Conservation (phyloP, 2,329 filamentous ascomycete species). For the Berkeleyomyces basicola region DNA sequence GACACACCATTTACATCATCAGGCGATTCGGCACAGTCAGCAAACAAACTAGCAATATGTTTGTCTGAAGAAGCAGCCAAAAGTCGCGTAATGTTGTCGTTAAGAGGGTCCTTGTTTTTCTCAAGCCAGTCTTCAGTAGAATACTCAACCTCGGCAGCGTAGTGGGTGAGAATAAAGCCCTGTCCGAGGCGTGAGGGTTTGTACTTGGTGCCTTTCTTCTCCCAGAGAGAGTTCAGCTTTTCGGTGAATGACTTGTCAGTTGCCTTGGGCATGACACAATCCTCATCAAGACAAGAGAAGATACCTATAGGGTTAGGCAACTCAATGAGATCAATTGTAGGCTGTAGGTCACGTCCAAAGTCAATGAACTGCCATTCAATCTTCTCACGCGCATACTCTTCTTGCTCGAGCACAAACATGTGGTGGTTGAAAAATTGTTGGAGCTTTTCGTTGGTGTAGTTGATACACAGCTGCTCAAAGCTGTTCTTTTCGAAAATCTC, state of each 20-base stretch:
- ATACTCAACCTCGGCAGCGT: conserved; percentile 95
- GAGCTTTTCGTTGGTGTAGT: conserved; percentile 98
- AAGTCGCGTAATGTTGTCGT: conserved; percentile 87
- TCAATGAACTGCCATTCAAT: conserved; percentile 99
- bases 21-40: conserved; percentile 70
- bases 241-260: conserved; percentile 95
- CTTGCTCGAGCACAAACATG: conserved; percentile 98
- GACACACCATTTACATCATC: conserved; percentile 48
- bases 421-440: conserved; percentile 99
- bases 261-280: conserved; percentile 97
- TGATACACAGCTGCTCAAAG: conserved; percentile 98
- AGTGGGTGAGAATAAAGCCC: conserved; percentile 92
- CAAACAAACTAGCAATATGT: conserved; percentile 72
- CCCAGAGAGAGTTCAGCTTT: conserved; percentile 92
- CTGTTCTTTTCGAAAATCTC: conserved; percentile 98
- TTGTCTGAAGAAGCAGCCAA: conserved; percentile 66
- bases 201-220: conserved; percentile 90
- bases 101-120: conserved; percentile 97
- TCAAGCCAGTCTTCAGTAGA: conserved; percentile 89
- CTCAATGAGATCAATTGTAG: conserved; percentile 94
- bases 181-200: conserved; percentile 72
- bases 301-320: conserved; percentile 94
- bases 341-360: conserved; percentile 90
- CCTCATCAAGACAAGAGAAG: conserved; percentile 94
- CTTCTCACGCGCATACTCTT: conserved; percentile 92